Evolutionary conservation across 75 land plant species (phyloP).

Genomic region (Larix kaempferi): DNA sequence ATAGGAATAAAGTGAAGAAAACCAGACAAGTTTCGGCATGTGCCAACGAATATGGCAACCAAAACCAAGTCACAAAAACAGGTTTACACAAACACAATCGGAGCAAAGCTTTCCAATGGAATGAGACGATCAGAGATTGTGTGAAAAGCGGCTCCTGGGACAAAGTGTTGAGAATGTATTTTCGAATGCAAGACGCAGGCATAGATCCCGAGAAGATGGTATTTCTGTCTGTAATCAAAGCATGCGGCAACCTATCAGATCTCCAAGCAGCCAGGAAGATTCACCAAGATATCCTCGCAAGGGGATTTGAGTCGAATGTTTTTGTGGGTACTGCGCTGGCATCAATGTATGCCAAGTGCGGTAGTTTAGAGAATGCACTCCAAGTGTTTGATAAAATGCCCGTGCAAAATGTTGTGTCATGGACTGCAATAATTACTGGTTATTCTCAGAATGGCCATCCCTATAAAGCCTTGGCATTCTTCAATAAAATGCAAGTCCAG

Average conservation of each 20-base stretch:
- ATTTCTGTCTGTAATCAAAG: not conserved
- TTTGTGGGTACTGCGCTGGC: slow-evolving; percentile 52
- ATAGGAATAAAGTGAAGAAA: no score
- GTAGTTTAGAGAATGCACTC: slow-evolving; percentile 42
- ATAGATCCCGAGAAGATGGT: no score
- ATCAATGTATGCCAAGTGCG: slow-evolving; percentile 64
- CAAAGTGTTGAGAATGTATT: no score
- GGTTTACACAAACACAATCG: no score
- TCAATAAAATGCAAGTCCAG: not conserved
- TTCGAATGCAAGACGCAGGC: no score
- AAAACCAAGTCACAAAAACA: no score
- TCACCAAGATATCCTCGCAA: slow-evolving; percentile 35
- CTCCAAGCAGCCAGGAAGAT: slow-evolving; percentile 45
- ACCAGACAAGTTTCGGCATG: no score
- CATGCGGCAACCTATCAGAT: slow-evolving; percentile 50
- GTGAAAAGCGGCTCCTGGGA: no score
- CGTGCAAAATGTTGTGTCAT: slow-evolving; percentile 2
- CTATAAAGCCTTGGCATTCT: slow-evolving; percentile 4
- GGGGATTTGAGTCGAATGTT: slow-evolving; percentile 15
- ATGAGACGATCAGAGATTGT: no score
- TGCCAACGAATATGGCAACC: no score
- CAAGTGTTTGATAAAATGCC: slow-evolving; percentile 12
- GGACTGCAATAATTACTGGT: slow-evolving; percentile 14
- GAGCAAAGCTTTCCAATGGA: no score
- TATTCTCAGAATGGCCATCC: slow-evolving; percentile 13